Evolutionary conservation across 495 filamentous ascomycete genomes (phyloP), one percentile per base, ranked within the genome.

Genomic region (Annulohypoxylon maeteangense): DNA sequence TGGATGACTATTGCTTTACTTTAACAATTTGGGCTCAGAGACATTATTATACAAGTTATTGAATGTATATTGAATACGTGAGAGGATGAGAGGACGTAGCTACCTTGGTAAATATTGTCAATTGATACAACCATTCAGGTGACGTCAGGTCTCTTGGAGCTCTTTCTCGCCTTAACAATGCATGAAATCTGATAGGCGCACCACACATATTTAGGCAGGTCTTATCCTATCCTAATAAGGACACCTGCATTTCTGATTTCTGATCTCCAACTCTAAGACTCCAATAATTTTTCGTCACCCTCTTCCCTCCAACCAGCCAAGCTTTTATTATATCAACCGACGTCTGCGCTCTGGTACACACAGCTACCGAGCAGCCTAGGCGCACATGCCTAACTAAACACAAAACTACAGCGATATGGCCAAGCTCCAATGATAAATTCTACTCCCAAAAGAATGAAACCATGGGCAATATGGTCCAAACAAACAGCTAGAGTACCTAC

Each of bases 101-200:
- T 40, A 40, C 36, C 18, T 2, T 12, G 20, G 18, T 25, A 48
- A 20, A n/a, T 23, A 48, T 29, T 31, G 12, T 38, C 34, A 36
- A 36, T 36, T 36, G 34, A 16, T 34, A 27, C 29, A 14, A 55
- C n/a, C 29, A 23, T 18, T n/a, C 40, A 20, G 34, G 63, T 72
- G 69, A 72, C 69, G 69, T 72, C 69, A 72, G 40, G 51, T 12
- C 23, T 7, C 34, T 29, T 63, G 45, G 40, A 60, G 58, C 45
- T 59, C n/a, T 45, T 16, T 45, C 45, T 63, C 18, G 25, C 61
- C 47, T 71, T 67, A 58, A 50, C 45, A 71, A 67, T 67, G 42
- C 48, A 44, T 36, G 32, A 44, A 36, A 27, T 56, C 16, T 71
- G 68, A 71, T 67, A 66, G 68, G 68, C 42, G 54, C 53, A 61